Base-by-base conservation (phyloP, 352 stramenopile genomes). In the Phytophthora sojae region DNA sequence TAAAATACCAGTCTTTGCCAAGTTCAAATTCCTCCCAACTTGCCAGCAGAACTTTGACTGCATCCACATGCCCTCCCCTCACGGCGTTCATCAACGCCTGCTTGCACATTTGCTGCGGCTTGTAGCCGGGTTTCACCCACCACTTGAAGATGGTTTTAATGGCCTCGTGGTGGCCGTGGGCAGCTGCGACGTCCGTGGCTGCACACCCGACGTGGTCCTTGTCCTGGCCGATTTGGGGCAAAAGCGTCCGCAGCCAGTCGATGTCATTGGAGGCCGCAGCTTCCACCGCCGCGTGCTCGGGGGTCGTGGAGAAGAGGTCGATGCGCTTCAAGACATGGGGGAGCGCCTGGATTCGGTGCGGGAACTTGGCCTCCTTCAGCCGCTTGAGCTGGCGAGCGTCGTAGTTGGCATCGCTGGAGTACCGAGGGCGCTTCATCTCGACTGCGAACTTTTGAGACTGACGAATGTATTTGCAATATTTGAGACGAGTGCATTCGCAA, bases 171-270 rank as follows among this genome's bases (percentile, higher is more conserved):
- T 59, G 53, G 3, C 30, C 30, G n/a, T 47, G 53, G 29, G 53
- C 29, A 6, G 30, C 53, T n/a, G 26, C 30, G 30, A 59, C 15
- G 29, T 47, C 29, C 7, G 53, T 59, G 2, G 53, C 25, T 30
- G 29, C 17, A 47, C 30, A 59, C 23, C 53, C n/a, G 14, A 59
- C 30, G 9, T 44, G 53, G 53, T 59, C 53, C n/a, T 59, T 59
- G 53, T 37, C 6, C 21, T 6, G 8, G 4, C 17, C 8, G 21
- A 60, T 17, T 23, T 32, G 26, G 30, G 54, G 54, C 29, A 60
- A 60, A 17, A 58, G 52, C 35, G 30, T 47, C 53, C 17, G 30
- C 44, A 59, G 25, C 37, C 37, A 44, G 37, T 44, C 37, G 37
- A 44, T n/a, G 14, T 44, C 37, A 59, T 59, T 59, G 39, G 53